Percentiles rank a stretch among this genome's conserved stretches.
phyloP scores from a whole-genome alignment of 495 filamentous ascomycete genomes.

The Xylaria cubensis region DNA sequence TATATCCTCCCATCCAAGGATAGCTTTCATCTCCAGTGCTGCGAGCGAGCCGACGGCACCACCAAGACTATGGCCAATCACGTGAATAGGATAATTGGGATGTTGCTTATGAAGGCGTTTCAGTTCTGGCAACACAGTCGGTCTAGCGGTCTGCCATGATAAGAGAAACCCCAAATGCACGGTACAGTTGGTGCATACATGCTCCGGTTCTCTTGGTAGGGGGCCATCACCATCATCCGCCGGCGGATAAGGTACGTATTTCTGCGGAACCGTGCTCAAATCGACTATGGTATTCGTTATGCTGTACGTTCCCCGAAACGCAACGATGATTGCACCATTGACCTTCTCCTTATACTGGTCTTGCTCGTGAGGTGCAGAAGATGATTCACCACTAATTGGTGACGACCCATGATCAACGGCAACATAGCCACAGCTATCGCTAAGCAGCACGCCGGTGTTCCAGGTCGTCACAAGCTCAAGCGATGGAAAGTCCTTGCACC shows the following conservation, averaged over 20 bases:
- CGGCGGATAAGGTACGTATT: slow-evolving; percentile 85
- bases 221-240: slow-evolving; percentile 47
- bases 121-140: slow-evolving; percentile 67
- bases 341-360: not conserved
- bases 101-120: slow-evolving; percentile 59
- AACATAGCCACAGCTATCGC: slow-evolving; percentile 93
- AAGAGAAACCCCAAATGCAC: slow-evolving; percentile 90
- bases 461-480: slow-evolving; percentile 84
- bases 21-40: slow-evolving; percentile 67
- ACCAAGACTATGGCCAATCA: slow-evolving; percentile 91
- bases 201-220: slow-evolving; percentile 35
- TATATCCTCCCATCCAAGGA: slow-evolving; percentile 65
- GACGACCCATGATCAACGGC: slow-evolving; percentile 72
- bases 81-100: slow-evolving; percentile 72
- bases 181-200: slow-evolving; percentile 78
- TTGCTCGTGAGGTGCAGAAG: not conserved
- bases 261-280: slow-evolving; percentile 84
- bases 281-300: slow-evolving; percentile 89
- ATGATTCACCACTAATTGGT: slow-evolving; percentile 53
- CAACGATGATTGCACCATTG: slow-evolving; percentile 71
- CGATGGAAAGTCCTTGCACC: slow-evolving; percentile 78
- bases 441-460: slow-evolving; percentile 86
- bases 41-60: slow-evolving; percentile 91
- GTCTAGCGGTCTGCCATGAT: slow-evolving; percentile 78
- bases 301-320: slow-evolving; percentile 94